Base-by-base conservation (phyloP, 2,329 filamentous ascomycete genomes). In the Pseudogymnoascus verrucosus region DNA sequence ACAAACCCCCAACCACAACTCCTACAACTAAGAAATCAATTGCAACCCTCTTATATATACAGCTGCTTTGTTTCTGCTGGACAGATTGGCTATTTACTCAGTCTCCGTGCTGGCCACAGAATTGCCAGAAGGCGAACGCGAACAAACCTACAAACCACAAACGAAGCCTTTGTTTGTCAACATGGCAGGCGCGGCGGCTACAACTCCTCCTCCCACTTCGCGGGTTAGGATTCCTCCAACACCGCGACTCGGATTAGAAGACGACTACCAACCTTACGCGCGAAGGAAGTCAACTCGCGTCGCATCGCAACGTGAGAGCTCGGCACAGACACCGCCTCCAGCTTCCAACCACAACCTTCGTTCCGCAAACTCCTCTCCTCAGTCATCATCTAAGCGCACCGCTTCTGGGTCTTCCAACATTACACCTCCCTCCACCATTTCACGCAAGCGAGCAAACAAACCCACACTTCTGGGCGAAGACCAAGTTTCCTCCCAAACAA, bases 251-350 rank as follows among this genome's bases (percentile, higher is more conserved):
- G 89, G 89, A 39, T 85, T 80, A 70, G 79, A 81, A 68, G 89
- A 93, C 75, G 77, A 80, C 67, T 92, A 87, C 80, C 83, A 90
- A 71, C 89, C 89, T 51, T 92, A 86, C 72, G 42, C 42, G 42
- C 42, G 42, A 19, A 84, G 88, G 74, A 88, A 89, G 70, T 89
- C 86, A 3, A 82, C 83, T 65, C 83, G 88, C 68, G 81, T 90
- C 68, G 84, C 84, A 64, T 79, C 80, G 44, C 82, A 86, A 69
- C 79, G 80, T 70, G 76, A 54, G 70, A 76, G 65, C 76, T 79
- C 64, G 64, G 65, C 69, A 71, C 81, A 80, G 74, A 87, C 84
- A 1, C 84, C 85, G 67, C 71, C 67, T 67, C 76, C 67, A 63
- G 62, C 67, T 69, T 77, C 65, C 69, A 72, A 67, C 74, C 75